Evolutionary conservation across 129 eudicot genomes (phyloP).

Genomic region (Chrysanthemum seticuspe): DNA sequence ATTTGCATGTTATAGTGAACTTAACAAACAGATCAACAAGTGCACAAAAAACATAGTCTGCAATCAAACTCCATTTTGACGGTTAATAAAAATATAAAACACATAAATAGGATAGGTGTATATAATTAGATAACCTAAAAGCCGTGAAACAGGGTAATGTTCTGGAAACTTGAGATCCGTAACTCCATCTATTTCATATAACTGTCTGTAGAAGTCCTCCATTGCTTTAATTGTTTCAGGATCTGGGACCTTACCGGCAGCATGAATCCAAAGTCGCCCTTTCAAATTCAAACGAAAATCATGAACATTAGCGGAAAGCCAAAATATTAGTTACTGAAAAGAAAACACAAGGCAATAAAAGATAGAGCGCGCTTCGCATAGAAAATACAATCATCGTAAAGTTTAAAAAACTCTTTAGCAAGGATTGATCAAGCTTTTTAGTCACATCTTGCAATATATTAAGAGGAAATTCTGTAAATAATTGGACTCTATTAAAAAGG

Average conservation of each 20-base stretch:
- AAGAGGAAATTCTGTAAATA: not conserved
- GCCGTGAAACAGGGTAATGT: conserved; percentile 82
- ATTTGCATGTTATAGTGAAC: not conserved
- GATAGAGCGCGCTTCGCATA: not conserved
- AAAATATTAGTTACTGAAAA: not conserved
- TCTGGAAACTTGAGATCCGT: conserved; percentile 86
- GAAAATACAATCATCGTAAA: not conserved
- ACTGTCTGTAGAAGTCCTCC: conserved; percentile 89
- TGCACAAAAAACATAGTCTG: too few species aligned
- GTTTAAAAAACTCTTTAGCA: not conserved
- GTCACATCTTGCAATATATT: not conserved
- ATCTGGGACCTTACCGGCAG: conserved; percentile 91
- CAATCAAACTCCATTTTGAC: too few species aligned
- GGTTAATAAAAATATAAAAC: not conserved
- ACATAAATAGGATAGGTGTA: not conserved
- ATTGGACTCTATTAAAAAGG: too few species aligned
- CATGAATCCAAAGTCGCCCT: conserved; percentile 99
- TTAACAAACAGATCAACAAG: too few species aligned
- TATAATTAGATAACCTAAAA: conserved; percentile 50
- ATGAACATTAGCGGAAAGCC: not conserved
- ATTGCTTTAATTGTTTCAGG: conserved; percentile 85
- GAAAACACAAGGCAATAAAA: not conserved
- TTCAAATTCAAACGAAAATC: conserved; percentile 6
- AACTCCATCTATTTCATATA: conserved; percentile 81
- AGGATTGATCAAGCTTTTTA: not conserved